Evolutionary conservation across 176 grass and related monocot genomes (phyloP).

Genomic region (Hordeum vulgare): DNA sequence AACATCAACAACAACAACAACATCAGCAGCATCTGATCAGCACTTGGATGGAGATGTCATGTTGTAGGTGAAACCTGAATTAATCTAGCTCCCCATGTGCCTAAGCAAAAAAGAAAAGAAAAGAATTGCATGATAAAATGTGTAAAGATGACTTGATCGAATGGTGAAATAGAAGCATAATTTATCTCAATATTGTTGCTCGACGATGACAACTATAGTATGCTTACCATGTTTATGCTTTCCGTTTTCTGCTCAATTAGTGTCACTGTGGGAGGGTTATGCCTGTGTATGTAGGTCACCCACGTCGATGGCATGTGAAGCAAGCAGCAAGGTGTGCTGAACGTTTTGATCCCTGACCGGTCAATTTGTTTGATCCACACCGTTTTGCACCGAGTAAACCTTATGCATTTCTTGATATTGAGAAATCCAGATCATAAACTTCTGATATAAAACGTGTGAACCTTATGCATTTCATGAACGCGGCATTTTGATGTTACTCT

Average conservation of each 20-base stretch:
- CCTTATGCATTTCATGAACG: too few relatives aligned
- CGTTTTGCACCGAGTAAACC: too few relatives aligned
- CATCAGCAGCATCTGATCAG: neutral
- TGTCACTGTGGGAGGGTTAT: neutral
- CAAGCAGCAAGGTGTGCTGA: neutral
- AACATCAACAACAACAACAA: neutral
- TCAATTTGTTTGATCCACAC: too few relatives aligned
- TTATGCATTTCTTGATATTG: too few relatives aligned
- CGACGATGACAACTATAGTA: neutral
- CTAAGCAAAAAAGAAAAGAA: neutral
- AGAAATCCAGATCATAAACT: neutral
- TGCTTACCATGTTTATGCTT: neutral
- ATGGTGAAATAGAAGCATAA: neutral
- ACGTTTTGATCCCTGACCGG: too few relatives aligned
- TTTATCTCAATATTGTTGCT: neutral
- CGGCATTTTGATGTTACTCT: too few relatives aligned
- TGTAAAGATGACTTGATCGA: neutral
- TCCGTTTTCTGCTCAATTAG: neutral
- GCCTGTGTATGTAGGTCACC: neutral
- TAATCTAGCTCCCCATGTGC: neutral
- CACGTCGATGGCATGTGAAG: neutral
- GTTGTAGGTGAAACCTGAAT: neutral
- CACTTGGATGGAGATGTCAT: neutral
- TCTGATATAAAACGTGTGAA: neutral
- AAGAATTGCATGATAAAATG: neutral